Evolutionary conservation across 2,329 filamentous ascomycete species (phyloP).

Genomic region (Fusarium illudens): DNA sequence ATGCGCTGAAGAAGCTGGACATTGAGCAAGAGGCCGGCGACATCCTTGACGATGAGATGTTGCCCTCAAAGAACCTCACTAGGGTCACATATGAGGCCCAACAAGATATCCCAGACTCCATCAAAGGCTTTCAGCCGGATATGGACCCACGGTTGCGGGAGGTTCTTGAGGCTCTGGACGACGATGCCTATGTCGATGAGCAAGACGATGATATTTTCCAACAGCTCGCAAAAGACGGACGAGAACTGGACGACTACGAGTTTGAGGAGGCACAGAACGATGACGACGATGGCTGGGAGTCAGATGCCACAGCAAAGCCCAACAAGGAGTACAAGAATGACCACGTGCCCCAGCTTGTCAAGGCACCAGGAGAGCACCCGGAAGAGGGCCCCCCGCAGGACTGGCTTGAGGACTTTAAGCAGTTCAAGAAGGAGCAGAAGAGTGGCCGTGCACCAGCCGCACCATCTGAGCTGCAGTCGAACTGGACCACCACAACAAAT

Average conservation of each 20-base stretch:
- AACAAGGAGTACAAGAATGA: conserved; percentile 63
- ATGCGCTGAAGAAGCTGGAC: conserved; percentile 75
- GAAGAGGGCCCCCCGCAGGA: conserved; percentile 75
- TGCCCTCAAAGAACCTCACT: conserved; percentile 81
- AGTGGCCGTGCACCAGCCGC: conserved; percentile 52
- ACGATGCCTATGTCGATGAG: conserved; percentile 91
- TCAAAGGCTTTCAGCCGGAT: conserved; percentile 94
- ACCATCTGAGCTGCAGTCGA: conserved; percentile 71
- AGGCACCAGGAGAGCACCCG: conserved; percentile 55
- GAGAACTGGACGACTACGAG: conserved; percentile 80
- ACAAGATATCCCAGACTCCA: conserved; percentile 89
- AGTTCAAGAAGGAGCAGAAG: conserved; percentile 87
- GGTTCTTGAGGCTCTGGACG: conserved; percentile 90
- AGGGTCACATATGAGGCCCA: conserved; percentile 88
- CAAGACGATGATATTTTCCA: conserved; percentile 89
- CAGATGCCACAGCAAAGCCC: conserved; percentile 89
- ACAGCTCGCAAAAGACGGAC: conserved; percentile 71
- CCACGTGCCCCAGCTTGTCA: conserved; percentile 59
- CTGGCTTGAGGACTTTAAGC: conserved; percentile 92
- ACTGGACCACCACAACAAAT: conserved; percentile 78
- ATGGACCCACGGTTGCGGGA: conserved; percentile 96
- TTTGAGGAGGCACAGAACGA: conserved; percentile 75
- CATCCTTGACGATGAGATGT: conserved; percentile 75
- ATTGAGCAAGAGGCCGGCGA: conserved; percentile 63
- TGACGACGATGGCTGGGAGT: conserved; percentile 89